Evolutionary conservation across 768 basidiomycete species (phyloP), one percentile per base, ranked within the genome.

Genomic region (Podaxis pistillaris): DNA sequence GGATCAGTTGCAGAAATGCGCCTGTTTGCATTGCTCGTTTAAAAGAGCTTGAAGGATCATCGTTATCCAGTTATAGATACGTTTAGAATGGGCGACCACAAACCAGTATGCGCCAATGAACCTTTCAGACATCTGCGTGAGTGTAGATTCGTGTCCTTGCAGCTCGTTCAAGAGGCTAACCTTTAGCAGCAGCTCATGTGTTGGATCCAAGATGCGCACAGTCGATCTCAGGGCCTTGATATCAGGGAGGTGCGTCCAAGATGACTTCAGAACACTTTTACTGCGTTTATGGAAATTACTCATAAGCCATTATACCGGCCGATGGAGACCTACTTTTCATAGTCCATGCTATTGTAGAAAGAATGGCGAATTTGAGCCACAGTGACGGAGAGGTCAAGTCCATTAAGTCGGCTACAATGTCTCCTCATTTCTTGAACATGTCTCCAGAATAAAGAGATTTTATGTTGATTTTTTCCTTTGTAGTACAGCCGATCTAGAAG

Each of bases 391-490:
- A 82, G 66, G 28, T 73, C 70, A 8, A 78, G 63, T 1, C 67
- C 69, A 19, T 72, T 66, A 7, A 82, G 52, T 37, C 79, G 75
- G 36, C 74, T 72, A 22, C 79, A 78, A 66, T 82, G 84, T 58
- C 85, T 80, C 64, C 87, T 79, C 19, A 87, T 77, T 68, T 93
- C 92, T 9, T 70, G 68, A 15, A 88, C 76, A 33, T 84, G 84
- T 67, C 82, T 78, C 88, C 90, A 93, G 71, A 91, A 91, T 11
- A 91, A 73, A 26, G 88, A 82, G 3, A 78, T 70, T 33, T 85
- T 81, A 70, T 90, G 89, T 68, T 94, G 91, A 66, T 92, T 93
- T 69, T 89, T 91, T 65, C 85, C 86, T 67, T 90, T 91, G 75
- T 93, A 93, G 70, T 87, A 87, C 1, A 93, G 70, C 63, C 88